Percentiles rank a stretch among this genome's conserved stretches.
Conservation (phyloP, 352 stramenopile species). For the Globisporangium perplexum region DNA sequence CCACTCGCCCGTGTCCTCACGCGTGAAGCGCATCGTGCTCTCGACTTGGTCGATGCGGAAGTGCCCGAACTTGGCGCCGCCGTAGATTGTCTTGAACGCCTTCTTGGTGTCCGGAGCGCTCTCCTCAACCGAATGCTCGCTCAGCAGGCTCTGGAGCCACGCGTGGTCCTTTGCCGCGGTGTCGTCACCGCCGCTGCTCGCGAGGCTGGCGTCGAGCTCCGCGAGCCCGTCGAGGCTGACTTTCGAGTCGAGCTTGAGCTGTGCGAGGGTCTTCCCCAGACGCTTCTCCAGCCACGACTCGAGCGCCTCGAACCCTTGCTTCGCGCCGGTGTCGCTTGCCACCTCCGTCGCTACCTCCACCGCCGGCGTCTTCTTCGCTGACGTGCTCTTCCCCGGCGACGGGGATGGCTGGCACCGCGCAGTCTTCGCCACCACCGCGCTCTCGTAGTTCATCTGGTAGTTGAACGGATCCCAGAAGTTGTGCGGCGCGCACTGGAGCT, state of each 20-base stretch:
- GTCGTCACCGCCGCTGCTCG: background rate
- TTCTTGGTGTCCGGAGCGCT: conserved; percentile 2
- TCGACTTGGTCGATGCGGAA: conserved; percentile 65
- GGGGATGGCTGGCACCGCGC: conserved; percentile 22
- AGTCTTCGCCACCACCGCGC: conserved; percentile 37
- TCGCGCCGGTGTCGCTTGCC: background rate
- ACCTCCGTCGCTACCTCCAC: conserved; percentile 7
- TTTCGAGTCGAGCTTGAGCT: conserved; percentile 7
- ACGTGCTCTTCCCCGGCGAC: background rate
- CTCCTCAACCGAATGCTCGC: conserved; percentile 7
- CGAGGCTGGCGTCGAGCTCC: conserved; percentile 2
- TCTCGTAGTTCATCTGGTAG: conserved; percentile 61
- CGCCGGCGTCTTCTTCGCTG: background rate
- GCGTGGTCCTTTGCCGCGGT: conserved; percentile 3
- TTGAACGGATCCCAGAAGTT: conserved; percentile 49
- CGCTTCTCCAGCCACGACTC: conserved; percentile 53
- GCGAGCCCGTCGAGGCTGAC: conserved; percentile 5
- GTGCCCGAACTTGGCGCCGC: conserved; percentile 44
- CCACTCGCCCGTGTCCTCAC: conserved; percentile 64
- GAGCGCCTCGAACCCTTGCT: conserved; percentile 11
- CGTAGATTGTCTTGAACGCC: conserved; percentile 37
- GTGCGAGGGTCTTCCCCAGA: conserved; percentile 19
- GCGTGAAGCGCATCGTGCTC: conserved; percentile 47
- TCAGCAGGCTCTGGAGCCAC: conserved; percentile 27
- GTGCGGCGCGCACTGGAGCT: conserved; percentile 28